phyloP scores from a whole-genome alignment of 1,139 yeast species.

The Kluyveromyces sp. region DNA sequence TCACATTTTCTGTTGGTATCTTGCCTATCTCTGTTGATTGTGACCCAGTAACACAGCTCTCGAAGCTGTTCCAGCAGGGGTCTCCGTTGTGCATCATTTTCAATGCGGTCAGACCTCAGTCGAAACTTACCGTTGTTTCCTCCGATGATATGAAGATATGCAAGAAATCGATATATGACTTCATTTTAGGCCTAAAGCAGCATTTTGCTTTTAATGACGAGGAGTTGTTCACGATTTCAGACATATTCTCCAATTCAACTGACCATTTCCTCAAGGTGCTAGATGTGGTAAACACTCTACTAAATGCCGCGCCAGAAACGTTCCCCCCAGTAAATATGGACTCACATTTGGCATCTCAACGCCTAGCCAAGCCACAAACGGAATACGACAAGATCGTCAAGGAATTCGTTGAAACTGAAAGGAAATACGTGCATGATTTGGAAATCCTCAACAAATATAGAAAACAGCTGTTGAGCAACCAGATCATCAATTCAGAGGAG shows the following conservation, averaged over 20 bases:
- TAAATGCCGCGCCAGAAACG: constrained; percentile 44
- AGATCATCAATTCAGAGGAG: constrained; percentile 69
- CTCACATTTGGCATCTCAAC: constrained; percentile 15
- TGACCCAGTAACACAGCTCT: constrained; percentile 89
- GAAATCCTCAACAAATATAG: constrained; percentile 67
- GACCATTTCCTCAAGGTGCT: constrained; percentile 69
- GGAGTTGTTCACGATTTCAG: constrained; percentile 80
- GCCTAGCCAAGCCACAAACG: constrained; percentile 8
- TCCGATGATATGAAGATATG: constrained; percentile 78
- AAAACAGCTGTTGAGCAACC: constrained; percentile 57
- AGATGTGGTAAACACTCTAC: constrained; percentile 57
- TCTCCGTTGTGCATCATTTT: constrained; percentile 83
- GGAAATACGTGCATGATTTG: constrained; percentile 86
- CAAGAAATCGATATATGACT: constrained; percentile 85
- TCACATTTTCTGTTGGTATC: constrained; percentile 68
- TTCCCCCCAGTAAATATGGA: constrained; percentile 26
- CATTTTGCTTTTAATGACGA: constrained; percentile 73
- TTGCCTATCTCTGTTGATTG: constrained; percentile 65
- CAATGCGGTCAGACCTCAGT: constrained; percentile 45
- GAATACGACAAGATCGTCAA: constrained; percentile 54
- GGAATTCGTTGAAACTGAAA: constrained; percentile 82
- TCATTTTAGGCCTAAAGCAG: constrained; percentile 77
- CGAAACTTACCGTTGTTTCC: constrained; percentile 46
- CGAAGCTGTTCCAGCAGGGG: constrained; percentile 87
- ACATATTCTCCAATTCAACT: constrained; percentile 79